Evolutionary conservation across 768 basidiomycete genomes (phyloP), one percentile per base, ranked within the genome.

Genomic region (Filobasidium floriforme): DNA sequence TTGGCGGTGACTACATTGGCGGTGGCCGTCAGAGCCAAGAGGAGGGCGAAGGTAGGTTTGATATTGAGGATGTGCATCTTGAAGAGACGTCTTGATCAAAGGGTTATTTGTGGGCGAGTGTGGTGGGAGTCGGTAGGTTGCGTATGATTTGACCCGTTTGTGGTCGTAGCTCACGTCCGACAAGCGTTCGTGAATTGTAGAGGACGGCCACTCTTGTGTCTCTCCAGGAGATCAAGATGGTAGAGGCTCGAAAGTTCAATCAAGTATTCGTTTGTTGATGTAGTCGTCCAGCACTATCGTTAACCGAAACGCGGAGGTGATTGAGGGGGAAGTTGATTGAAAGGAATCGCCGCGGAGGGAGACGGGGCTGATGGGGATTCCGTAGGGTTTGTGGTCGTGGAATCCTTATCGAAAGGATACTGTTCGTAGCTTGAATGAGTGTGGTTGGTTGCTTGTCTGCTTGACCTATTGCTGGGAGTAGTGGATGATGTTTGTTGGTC

Each of bases 1-100:
- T 63, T 52, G n/a, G 54, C 51, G 28, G 37, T 52, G 28, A 49
- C 62, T 6, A 52, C 49, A 19, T 52, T 52, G 62, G 62, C 52
- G 24, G 52, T 22, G 32, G 43, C 10, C 2, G 44, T 29, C 37
- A 51, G n/a, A 12, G 46, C 46, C 5, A 49, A 14, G 5, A 49
- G 14, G 46, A 49, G 18, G 46, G 46, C 46, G 46, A 49, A 6
- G 46, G 46, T 49, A 22, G 12, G 46, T 49, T 49, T 49, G 18
- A 49, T 18, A 14, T 49, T 49, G 18, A 49, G 12, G 46, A 49
- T 49, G 22, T 49, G 46, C 46, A 49, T 49, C 5, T 3, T 49
- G 15, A 15, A 14, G 22, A 12, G 46, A 18, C 15, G 22, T 22
- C 22, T 49, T 14, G 46, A 15, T 49, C 22, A 22, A 22, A 49